These are phyloP conservation scores for Alternaria sp. DNA, from an alignment of 2,329 filamentous ascomycete species.

Conservation along the genomic window DNA sequence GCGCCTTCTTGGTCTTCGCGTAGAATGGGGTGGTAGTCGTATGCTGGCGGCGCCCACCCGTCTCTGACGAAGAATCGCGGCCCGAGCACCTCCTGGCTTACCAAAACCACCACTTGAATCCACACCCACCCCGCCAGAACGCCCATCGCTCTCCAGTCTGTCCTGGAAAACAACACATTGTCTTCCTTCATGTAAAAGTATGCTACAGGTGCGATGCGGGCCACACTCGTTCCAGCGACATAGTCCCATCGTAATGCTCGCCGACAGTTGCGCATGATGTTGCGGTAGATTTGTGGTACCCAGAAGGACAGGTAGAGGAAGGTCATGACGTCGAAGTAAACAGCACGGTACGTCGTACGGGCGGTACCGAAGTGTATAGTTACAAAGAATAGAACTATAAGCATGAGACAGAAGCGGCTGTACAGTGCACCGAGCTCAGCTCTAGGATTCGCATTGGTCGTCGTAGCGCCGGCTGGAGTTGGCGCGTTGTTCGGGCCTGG, in stretches of 20 bases:
- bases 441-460: conserved; percentile 41
- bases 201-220: conserved; percentile 79
- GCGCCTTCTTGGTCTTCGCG: conserved; percentile 84
- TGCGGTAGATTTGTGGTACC: conserved; percentile 90
- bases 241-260: conserved; percentile 93
- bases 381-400: conserved; percentile 66
- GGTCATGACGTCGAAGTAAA: conserved; percentile 69
- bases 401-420: conserved; percentile 67
- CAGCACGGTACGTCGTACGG: conserved; percentile 60
- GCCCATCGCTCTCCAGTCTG: conserved; percentile 71
- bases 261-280: conserved; percentile 88
- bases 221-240: conserved; percentile 79
- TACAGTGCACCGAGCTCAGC: conserved; percentile 67
- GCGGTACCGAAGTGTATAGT: conserved; percentile 67
- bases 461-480: conserved; percentile 26
- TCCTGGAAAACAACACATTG: conserved; percentile 81
- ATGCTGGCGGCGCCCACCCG: conserved; percentile 73
- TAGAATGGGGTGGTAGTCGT: conserved; percentile 94
- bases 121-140: conserved; percentile 80
- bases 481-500: conserved; percentile 34
- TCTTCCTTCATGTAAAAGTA: conserved; percentile 83
- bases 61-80: conserved; percentile 84
- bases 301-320: conserved; percentile 88
- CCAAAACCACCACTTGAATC: conserved; percentile 82
- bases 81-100: conserved; percentile 82